Percentiles rank a stretch among this genome's conserved stretches.
Evolutionary conservation across 768 basidiomycete genomes (phyloP).

Genomic region (Suillus discolor): DNA sequence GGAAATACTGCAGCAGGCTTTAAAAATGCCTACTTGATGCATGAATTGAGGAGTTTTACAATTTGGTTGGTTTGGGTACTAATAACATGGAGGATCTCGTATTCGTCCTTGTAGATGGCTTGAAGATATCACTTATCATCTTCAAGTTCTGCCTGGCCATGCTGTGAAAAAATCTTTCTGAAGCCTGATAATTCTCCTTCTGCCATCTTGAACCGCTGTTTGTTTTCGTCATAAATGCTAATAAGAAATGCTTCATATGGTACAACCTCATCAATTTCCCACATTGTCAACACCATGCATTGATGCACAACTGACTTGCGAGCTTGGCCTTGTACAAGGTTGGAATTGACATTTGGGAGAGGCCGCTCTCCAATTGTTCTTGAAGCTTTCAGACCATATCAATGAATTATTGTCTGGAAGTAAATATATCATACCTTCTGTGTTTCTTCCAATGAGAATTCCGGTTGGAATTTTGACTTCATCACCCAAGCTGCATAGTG

Average conservation of each 20-base stretch:
- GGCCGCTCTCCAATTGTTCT: not conserved
- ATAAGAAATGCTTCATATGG: not conserved
- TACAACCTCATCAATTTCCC: not conserved
- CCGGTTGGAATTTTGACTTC: not conserved
- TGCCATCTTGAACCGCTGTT: not conserved
- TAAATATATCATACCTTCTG: not conserved
- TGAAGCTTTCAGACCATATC: not conserved
- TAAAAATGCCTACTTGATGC: not conserved
- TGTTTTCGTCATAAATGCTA: not conserved
- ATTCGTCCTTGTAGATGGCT: not conserved
- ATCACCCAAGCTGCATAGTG: not conserved
- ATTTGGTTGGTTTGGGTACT: not conserved
- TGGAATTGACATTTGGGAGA: not conserved
- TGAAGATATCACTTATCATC: not conserved
- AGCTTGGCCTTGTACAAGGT: not conserved
- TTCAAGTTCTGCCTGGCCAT: not conserved
- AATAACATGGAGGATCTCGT: not conserved
- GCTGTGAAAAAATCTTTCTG: not conserved
- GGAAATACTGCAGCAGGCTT: too few relatives aligned
- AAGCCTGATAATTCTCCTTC: not conserved
- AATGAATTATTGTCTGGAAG: not conserved
- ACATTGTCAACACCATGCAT: not conserved
- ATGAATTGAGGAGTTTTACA: not conserved
- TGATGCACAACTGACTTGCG: not conserved
- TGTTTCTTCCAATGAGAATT: not conserved